Conservation (phyloP, 2,329 filamentous ascomycete species). For the Scortechinia acanthostroma region DNA sequence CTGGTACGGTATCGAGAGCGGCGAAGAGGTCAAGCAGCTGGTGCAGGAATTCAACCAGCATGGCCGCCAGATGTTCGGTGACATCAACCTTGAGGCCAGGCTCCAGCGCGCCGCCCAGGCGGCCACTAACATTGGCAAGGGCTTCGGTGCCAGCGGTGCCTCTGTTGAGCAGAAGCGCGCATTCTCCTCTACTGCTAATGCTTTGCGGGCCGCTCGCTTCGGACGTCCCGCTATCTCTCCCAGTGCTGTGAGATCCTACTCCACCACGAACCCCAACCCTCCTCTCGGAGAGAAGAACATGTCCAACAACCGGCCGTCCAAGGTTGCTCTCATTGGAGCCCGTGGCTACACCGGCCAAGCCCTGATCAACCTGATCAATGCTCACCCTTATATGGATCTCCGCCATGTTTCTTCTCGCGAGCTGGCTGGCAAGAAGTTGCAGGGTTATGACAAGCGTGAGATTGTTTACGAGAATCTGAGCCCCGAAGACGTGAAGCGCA, state of each 20-base stretch:
- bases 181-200: conserved; percentile 19
- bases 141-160: conserved; percentile 8
- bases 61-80: conserved; percentile 79
- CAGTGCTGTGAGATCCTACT: conserved; percentile 36
- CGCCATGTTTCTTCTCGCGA: conserved; percentile 89
- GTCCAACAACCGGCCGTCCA: conserved; percentile 71
- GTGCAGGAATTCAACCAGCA: conserved; percentile 80
- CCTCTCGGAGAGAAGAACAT: conserved; percentile 83
- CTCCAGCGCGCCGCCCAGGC: conserved; percentile 71
- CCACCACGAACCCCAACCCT: conserved; percentile 78
- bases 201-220: conserved; percentile 22
- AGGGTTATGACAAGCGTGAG: conserved; percentile 84
- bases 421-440: conserved; percentile 75
- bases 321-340: conserved; percentile 81
- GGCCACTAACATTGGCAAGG: conserved; percentile 39
- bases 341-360: conserved; percentile 92
- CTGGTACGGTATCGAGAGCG: conserved; percentile 84
- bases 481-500: conserved; percentile 76
- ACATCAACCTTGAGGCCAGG: conserved; percentile 81
- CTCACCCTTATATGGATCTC: conserved; percentile 83
- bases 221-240: conserved; percentile 31
- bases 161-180: conserved; percentile 12
- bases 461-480: conserved; percentile 87
- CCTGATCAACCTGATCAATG: conserved; percentile 77
- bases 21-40: conserved; percentile 73